Evolutionary conservation across 1,284 basidiomycete species (phyloP).

Genomic region (Leccinum huronense): DNA sequence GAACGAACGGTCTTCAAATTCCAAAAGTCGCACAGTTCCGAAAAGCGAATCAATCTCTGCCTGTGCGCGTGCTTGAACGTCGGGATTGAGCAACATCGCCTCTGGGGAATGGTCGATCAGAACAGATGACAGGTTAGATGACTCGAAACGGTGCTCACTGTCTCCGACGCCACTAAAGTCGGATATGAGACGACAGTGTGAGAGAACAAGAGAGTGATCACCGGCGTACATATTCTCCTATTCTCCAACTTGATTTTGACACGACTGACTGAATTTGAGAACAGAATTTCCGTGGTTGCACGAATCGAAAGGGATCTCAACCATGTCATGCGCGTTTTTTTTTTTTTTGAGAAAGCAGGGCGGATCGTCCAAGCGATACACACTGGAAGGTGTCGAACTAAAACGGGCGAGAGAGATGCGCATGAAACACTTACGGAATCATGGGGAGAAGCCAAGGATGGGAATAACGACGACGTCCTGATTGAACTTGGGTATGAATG

Average conservation of each 20-base stretch:
- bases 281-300: constrained; percentile 24
- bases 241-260: background rate
- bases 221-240: constrained; percentile 16
- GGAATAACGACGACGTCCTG: constrained; percentile 31
- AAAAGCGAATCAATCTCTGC: constrained; percentile 30
- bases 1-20: constrained; percentile 30
- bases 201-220: constrained; percentile 1
- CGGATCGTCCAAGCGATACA: constrained; percentile 29
- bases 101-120: constrained; percentile 21
- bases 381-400: constrained; percentile 18
- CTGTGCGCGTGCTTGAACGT: constrained; percentile 29
- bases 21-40: constrained; percentile 27
- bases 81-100: constrained; percentile 32
- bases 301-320: constrained; percentile 31
- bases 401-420: background rate
- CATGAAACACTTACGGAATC: constrained; percentile 20
- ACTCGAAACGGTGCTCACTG: constrained; percentile 15
- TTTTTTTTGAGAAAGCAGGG: constrained; percentile 17
- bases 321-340: constrained; percentile 28
- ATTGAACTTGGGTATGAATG: constrained; percentile 11
- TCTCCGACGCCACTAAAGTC: constrained; percentile 31
- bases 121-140: background rate
- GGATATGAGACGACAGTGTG: background rate
- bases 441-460: constrained; percentile 28
- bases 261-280: constrained; percentile 24